Base-by-base conservation (phyloP, 1,139 yeast species). In the Kurtzmaniella natalensis region DNA sequence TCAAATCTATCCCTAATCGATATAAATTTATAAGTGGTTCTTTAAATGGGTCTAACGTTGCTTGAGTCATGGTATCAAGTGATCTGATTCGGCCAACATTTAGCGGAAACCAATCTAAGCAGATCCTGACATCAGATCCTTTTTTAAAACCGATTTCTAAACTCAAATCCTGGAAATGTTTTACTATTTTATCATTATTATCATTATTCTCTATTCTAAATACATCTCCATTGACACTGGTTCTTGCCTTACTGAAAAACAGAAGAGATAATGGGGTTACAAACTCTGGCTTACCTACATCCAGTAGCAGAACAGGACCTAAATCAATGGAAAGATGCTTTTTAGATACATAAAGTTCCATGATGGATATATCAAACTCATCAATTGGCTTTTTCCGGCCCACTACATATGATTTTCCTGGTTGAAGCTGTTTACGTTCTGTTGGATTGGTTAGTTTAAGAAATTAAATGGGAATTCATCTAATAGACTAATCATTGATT, bases 201-300 rank as follows among this genome's bases (percentile, higher is more conserved):
- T 33, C 33, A 3, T 47, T 38, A 32, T 53, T 50, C 18, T 45
- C 37, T 9, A 61, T 41, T 29, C 55, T 56, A 35, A 48, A 48
- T 9, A 45, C 44, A 2, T 42, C 38, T 1, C 58, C 64, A 44
- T 64, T 62, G 24, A 65, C 53, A 6, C 37, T 44, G 0, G 65
- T 52, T 25, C 54, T 48, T 1, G 68, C 68, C 26, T 59, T 47
- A 3, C 69, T 54, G n/a, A 53, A 44, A 7, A 64, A 45, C 5
- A 43, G 41, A 9, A 64, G 35, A 1, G 19, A 21, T 10, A 64
- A 38, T 10, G 51, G 47, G 1, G 68, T 51, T 22, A 35, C 43
- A 5, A 34, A 21, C 5, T 32, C 39, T 3, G 36, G 17, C 15
- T 46, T 41, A 21, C 39, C 27, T 11, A 48, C 20, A n/a, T 36